Percentiles rank a stretch among this genome's conserved stretches.
These are phyloP conservation scores for Cercophora samala DNA, from an alignment of 495 filamentous ascomycete genomes.

Conservation along the genomic window DNA sequence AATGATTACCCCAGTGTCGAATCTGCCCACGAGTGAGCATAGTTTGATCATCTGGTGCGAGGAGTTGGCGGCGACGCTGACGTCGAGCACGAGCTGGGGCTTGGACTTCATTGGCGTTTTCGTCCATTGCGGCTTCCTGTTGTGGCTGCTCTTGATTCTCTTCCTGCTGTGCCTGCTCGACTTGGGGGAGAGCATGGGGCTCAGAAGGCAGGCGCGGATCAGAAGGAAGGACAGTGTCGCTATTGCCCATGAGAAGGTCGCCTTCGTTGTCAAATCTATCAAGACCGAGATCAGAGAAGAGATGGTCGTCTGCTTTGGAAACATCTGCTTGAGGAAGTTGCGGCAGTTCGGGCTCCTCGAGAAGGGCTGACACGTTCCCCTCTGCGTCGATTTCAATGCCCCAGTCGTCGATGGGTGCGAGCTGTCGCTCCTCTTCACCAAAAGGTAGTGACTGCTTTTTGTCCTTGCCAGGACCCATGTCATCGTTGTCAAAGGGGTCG, in stretches of 20 bases:
- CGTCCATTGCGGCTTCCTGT: conserved; percentile 21
- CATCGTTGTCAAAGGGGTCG: conserved; percentile 17
- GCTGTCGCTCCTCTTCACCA: conserved; percentile 30
- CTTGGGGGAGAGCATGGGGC: conserved; percentile 8
- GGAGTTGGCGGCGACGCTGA: conserved; percentile 26
- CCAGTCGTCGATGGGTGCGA: conserved; percentile 34
- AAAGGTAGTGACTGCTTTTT: conserved; percentile 22
- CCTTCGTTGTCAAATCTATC: conserved; percentile 20
- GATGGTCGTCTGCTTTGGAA: not conserved
- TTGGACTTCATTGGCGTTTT: conserved; percentile 13
- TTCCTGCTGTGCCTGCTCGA: conserved; percentile 5
- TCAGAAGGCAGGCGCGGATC: conserved; percentile 16
- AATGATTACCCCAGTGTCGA: conserved; percentile 57
- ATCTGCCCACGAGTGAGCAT: conserved; percentile 55
- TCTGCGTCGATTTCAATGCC: conserved; percentile 43
- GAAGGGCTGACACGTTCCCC: conserved; percentile 33
- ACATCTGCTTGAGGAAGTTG: conserved; percentile 25
- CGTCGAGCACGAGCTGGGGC: conserved; percentile 26
- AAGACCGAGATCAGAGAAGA: conserved; percentile 12
- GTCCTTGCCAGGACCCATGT: conserved; percentile 25
- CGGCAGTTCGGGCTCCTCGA: conserved; percentile 40
- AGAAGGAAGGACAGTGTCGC: conserved; percentile 8
- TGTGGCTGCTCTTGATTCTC: conserved; percentile 17
- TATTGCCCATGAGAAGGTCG: conserved; percentile 25
- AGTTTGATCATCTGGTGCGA: conserved; percentile 41